Base-by-base conservation (phyloP, 2,329 filamentous ascomycete species). In the Cryphonectria radicalis region DNA sequence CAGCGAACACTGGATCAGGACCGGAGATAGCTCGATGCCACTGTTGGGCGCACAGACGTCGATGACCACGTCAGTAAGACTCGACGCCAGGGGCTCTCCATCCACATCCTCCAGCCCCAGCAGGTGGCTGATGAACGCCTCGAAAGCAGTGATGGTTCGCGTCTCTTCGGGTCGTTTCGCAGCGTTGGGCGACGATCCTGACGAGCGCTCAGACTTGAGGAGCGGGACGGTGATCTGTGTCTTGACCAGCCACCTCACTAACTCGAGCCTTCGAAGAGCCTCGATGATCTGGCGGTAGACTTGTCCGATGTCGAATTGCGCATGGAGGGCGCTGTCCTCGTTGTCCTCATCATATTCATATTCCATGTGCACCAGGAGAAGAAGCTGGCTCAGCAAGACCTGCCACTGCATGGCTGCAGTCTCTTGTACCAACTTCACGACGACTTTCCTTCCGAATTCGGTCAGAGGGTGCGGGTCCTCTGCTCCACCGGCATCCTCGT, bases 351-450 rank as follows among this genome's bases (percentile, higher is more conserved):
- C 92, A 68, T 93, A 88, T 77, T 96, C 93, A 55, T 91, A 91
- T 79, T 96, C 92, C 86, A 98, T 92, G 79, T 98, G 94, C 13
- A 96, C 87, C 22, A 97, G 85, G 8, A 99, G 86, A 3, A 96
- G 87, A 2, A 98, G 84, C 71, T 98, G 88, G 77, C 95, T 94
- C 73, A 97, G 90, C 66, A 97, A 89, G 11, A 96, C 85, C 72
- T 89, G 89, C 82, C 90, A 91, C 72, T 92, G 91, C 43, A 93
- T 82, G 66, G 92, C 87, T 8, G 96, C 87, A 17, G 89, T 91
- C 78, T 98, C 94, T 77, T 95, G 92, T 0, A 93, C 90, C 8
- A 93, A 91, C 73, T 90, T 91, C 14, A 97, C 88, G 19, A 94
- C 84, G 1, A 94, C 82, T 75, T 90, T 93, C 57, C 90, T 88